Base-by-base conservation (phyloP, 1,284 basidiomycete genomes). In the Albatrellus sp. region DNA sequence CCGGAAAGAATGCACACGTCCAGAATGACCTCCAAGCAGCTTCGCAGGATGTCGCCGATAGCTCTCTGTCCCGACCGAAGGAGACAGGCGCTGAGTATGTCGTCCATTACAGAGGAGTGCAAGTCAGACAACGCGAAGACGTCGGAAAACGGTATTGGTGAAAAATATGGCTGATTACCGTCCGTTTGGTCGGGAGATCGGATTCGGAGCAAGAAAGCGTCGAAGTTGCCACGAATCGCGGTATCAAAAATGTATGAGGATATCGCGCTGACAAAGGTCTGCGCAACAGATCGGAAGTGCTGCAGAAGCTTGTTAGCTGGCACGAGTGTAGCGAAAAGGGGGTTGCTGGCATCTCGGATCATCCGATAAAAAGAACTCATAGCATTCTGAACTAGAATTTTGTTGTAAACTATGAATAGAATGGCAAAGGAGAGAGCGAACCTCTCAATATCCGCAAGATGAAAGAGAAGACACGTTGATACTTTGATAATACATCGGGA, bases 401-500 rank as follows among this genome's bases (percentile, higher is more conserved):
- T 37, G 20, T 14, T 8, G 37, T 16, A 8, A 35, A n/a, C 34
- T 3, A 35, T 7, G 3, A 20, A 16, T 20, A 16, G 20, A 8
- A 20, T 45, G 29, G 40, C 16, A 37, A 33, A 44, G 10, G 39
- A 40, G 16, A 48, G 37, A 7, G 28, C 66, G 34, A 53, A 84
- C 86, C 85, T 67, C 90, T 70, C 52, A 80, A 69, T 20, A 92
- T 64, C 17, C 88, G 73, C 19, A 93, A 65, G 31, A 90, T 69
- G 52, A 90, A 78, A 0, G 82, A 72, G 57, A 90, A 89, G 46
- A 90, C 66, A 24, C 80, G 66, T 53, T 90, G 86, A 56, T 91
- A 92, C 59, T 90, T 91, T n/a, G 74, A 78, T 32, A 90, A 62
- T 32, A 85, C 71, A 1, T 73, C 67, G 0, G 71, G 64, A 0